Percentiles rank a stretch among this genome's conserved stretches.
Conservation (phyloP, 1,139 yeast genomes). For the Debaryomycetaceae sp. region DNA sequence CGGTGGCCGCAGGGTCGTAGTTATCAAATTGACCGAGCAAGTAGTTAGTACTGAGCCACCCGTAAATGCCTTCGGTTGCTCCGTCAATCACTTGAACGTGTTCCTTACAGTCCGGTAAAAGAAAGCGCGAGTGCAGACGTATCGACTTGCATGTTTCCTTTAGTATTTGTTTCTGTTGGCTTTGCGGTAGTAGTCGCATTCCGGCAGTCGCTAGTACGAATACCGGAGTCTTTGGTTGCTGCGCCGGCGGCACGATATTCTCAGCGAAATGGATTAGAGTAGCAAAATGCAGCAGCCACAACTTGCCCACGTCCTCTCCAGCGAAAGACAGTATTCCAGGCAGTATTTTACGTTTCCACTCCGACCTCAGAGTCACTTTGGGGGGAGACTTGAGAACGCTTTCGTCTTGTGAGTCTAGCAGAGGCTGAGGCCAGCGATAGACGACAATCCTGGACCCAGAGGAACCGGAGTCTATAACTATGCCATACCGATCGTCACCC, state of each 20-base stretch:
- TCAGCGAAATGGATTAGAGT: constrained; percentile 48
- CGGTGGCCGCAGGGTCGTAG: constrained; percentile 20
- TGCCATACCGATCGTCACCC: constrained; percentile 38
- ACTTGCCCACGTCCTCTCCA: constrained; percentile 24
- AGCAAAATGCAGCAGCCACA: constrained; percentile 54
- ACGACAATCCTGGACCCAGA: constrained; percentile 70
- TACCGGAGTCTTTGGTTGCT: constrained; percentile 51
- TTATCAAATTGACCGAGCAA: constrained; percentile 44
- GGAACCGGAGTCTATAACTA: constrained; percentile 74
- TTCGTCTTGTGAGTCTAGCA: constrained; percentile 10
- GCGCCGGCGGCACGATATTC: constrained; percentile 42
- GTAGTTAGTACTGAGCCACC: constrained; percentile 71
- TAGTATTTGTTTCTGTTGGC: constrained; percentile 36
- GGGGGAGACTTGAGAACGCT: constrained; percentile 44
- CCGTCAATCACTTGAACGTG: constrained; percentile 71
- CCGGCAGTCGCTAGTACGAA: constrained; percentile 77
- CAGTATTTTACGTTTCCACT: constrained; percentile 50
- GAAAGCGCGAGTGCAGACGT: constrained; percentile 37
- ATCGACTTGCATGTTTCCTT: constrained; percentile 41
- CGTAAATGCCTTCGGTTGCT: constrained; percentile 69
- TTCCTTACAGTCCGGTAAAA: constrained; percentile 40
- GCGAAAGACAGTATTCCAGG: constrained; percentile 63
- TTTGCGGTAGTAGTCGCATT: constrained; percentile 51
- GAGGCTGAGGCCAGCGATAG: constrained; percentile 53
- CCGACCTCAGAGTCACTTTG: constrained; percentile 42